Base-by-base conservation (phyloP, 768 basidiomycete genomes). In the Rhodotorula sphaerocarpa region DNA sequence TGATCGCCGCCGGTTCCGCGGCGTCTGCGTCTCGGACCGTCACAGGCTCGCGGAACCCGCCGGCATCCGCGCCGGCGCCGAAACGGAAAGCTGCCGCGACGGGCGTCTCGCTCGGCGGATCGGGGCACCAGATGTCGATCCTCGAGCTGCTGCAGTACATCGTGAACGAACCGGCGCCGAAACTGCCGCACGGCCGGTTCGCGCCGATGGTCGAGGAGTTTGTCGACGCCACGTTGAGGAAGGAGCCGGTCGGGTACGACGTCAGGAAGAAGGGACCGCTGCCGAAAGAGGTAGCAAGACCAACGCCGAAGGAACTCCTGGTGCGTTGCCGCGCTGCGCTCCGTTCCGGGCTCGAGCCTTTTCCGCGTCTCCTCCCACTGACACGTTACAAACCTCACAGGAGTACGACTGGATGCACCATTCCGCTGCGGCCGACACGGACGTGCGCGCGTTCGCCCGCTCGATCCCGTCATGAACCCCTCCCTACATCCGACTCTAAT, bases 111-210 rank as follows among this genome's bases (percentile, higher is more conserved):
- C 77, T 95, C 68, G 90, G 92, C 74, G 93, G 93, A 42, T 88
- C 90, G 3, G 88, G 87, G 34, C 91, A 90, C 86, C 95, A 90
- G 69, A 96, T 99, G 92, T 88, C 86, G 72, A 97, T 99, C 75
- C 77, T 99, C 69, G 95, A 99, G 77, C 76, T 99, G 55, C 78
- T 99, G 65, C 95, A 97, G 74, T 90, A 96, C 74, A 97, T 99
- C 71, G 95, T 99, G 55, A 96, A 97, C 73, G 95, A 97, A 77
- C 90, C 93, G 61, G 93, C 95, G 31, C 95, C 95, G 45, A 80
- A 82, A 73, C 76, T 99, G 68, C 84, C 84, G 2, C 84, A 86
- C 61, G 85, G 85, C 41, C 80, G 80, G 67, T 86, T 82, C 79
- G 86, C 87, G 5, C 75, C 75, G 56, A 82, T 85, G 73, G 86